Conservation (phyloP, 2,329 filamentous ascomycete genomes). For the Ascocoryne sarcoides region DNA sequence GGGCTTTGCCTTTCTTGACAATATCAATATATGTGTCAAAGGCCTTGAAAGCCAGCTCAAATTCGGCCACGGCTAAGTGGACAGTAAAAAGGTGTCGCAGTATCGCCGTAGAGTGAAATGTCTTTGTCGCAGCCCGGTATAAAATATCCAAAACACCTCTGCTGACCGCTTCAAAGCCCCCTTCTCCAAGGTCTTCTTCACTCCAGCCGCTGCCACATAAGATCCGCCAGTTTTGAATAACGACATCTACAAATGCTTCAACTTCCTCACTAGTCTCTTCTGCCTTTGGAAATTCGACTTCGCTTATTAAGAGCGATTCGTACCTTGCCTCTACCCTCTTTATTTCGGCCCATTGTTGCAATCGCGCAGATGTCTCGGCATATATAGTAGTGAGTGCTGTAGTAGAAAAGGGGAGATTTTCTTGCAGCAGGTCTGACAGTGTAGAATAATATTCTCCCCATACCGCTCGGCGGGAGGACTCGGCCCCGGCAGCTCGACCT, state of each 20-base stretch:
- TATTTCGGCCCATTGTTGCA: conserved; percentile 65
- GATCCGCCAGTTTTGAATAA: conserved; percentile 77
- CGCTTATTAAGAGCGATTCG: conserved; percentile 66
- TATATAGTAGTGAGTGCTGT: conserved; percentile 32
- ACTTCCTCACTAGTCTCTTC: conserved; percentile 70
- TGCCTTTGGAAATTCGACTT: conserved; percentile 77
- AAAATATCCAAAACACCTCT: conserved; percentile 76
- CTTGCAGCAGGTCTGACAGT: conserved; percentile 66
- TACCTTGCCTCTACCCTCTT: conserved; percentile 73
- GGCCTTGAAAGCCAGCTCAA: conserved; percentile 82
- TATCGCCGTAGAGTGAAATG: conserved; percentile 88
- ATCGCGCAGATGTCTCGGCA: conserved; percentile 45
- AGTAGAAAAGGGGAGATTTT: conserved; percentile 51
- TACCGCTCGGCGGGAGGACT: conserved; percentile 55
- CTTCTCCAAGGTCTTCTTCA: conserved; percentile 71
- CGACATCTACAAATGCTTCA: conserved; percentile 70
- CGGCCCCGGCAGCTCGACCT: conserved; percentile 49
- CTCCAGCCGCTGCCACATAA: conserved; percentile 73
- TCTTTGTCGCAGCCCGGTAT: conserved; percentile 85
- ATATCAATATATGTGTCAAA: conserved; percentile 90
- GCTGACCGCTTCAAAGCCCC: conserved; percentile 67
- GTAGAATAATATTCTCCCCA: conserved; percentile 82
- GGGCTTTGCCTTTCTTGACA: conserved; percentile 73
- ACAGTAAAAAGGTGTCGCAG: conserved; percentile 80
- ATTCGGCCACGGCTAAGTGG: conserved; percentile 81